Evolutionary conservation across 1,284 basidiomycete species (phyloP), one percentile per base, ranked within the genome.

Genomic region (Leccinum variabile): DNA sequence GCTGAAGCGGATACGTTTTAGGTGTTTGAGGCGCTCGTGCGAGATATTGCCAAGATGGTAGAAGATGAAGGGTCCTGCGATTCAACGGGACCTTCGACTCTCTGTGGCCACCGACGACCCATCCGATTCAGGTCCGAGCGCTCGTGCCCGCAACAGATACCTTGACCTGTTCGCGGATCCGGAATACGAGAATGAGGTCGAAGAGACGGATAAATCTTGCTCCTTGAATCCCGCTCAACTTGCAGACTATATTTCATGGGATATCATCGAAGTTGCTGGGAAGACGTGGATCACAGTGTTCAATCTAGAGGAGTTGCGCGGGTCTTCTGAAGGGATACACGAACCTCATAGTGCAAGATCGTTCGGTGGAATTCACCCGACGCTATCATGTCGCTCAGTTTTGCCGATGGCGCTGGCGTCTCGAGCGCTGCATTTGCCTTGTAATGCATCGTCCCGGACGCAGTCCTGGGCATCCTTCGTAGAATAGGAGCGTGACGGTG

Each of bases 1-100:
- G 81, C 82, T 7, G 91, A 92, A 72, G 90, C 91, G 1, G 91
- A 92, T 68, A 82, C 87, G 0, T 92, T 92, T 73, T 92, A 91
- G 91, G 68, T 91, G 14, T 90, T 92, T 64, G 89, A 91, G 70
- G 82, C 87, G 0, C 79, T 92, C 69, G 76, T 92, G 1, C 84
- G 85, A 25, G 90, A 92, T 69, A 84, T 91, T 59, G 79, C 84
- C 2, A 90, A 91, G 62, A 71, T 92, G 33, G 85, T 87, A 66
- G 88, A 90, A 61, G 84, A 86, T 58, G 85, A 86, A 54, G 82
- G 82, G 13, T 37, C 35, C 35, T 37, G 13, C 35, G 35, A 37
- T 37, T 37, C 35, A 37, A 37, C 35, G 35, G 35, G 35, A 14
- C 35, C 35, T 37, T 37, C 35, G 13, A 37, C 35, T 37, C 35